phyloP scores from a whole-genome alignment of 1,284 basidiomycete species.

The Volvariella volvacea region DNA sequence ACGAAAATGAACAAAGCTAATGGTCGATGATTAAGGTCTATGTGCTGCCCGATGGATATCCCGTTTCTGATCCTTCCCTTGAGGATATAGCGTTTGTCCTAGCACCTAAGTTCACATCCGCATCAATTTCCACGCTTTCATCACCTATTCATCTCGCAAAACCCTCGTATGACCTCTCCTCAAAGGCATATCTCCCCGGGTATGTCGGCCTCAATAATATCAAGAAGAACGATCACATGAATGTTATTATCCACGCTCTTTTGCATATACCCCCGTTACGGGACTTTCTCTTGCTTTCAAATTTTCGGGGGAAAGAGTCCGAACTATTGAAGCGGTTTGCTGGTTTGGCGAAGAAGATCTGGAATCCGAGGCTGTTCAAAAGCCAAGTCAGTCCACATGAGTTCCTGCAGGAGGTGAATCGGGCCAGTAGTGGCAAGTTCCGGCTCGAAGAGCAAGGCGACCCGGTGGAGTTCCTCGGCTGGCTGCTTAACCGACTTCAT shows the following conservation, averaged over 20 bases:
- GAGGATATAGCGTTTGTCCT: conserved; percentile 93
- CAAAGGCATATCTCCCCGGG: conserved; percentile 83
- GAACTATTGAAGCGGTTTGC: conserved; percentile 88
- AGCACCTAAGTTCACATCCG: conserved; percentile 71
- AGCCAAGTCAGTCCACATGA: conserved; percentile 98
- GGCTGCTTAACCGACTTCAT: conserved; percentile 93
- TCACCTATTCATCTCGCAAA: conserved; percentile 58
- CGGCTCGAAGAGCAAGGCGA: conserved; percentile 91
- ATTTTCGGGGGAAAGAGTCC: conserved; percentile 64
- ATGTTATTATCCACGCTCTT: conserved; percentile 92
- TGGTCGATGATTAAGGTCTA: conserved; percentile 64
- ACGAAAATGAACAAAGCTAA: conserved; percentile 6
- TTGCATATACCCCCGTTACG: conserved; percentile 88
- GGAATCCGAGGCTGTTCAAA: conserved; percentile 96
- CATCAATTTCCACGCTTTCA: conserved; percentile 45
- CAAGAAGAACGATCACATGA: conserved; percentile 95
- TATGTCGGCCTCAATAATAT: conserved; percentile 98
- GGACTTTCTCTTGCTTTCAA: conserved; percentile 78
- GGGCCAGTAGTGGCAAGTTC: conserved; percentile 84
- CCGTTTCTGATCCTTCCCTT: conserved; percentile 90
- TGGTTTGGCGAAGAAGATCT: conserved; percentile 83
- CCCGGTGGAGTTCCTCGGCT: conserved; percentile 93
- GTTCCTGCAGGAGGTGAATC: conserved; percentile 93
- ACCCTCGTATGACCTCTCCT: conserved; percentile 79
- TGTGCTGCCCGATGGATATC: conserved; percentile 96